Conservation (phyloP, 2,329 filamentous ascomycete genomes). For the Fusarium tjaetaba region DNA sequence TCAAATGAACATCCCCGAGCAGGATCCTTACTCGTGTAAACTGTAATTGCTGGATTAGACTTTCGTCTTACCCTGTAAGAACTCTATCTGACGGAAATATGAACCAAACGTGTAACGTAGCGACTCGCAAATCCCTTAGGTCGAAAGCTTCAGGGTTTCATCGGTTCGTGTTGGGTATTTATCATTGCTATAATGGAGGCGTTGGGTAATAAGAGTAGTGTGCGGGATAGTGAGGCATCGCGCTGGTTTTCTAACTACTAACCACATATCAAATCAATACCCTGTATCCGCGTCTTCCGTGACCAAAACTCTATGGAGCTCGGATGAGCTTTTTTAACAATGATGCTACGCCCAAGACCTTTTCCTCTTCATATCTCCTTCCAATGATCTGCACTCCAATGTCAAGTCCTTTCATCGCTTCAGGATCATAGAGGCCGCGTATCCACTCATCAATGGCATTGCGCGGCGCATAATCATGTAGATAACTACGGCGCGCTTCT, state of each 20-base stretch:
- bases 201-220: background rate
- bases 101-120: background rate
- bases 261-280: accelerated
- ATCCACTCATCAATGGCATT: background rate
- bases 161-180: too few relatives aligned
- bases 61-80: background rate
- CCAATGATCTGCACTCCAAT: slow-evolving; percentile 1
- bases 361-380: background rate
- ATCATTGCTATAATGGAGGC: background rate
- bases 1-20: background rate
- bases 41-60: background rate
- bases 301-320: background rate
- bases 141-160: background rate
- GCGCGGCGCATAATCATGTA: background rate
- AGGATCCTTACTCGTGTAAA: background rate
- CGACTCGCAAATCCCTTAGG: background rate
- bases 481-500: background rate
- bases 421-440: background rate
- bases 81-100: background rate
- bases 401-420: background rate
- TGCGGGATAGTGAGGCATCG: background rate
- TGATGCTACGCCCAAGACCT: background rate
- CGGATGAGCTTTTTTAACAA: background rate
- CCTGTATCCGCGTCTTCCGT: accelerated
- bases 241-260: background rate